These are phyloP conservation scores for Clavariopsis aquatica DNA, from an alignment of 495 filamentous ascomycete species.

Conservation along the genomic window DNA sequence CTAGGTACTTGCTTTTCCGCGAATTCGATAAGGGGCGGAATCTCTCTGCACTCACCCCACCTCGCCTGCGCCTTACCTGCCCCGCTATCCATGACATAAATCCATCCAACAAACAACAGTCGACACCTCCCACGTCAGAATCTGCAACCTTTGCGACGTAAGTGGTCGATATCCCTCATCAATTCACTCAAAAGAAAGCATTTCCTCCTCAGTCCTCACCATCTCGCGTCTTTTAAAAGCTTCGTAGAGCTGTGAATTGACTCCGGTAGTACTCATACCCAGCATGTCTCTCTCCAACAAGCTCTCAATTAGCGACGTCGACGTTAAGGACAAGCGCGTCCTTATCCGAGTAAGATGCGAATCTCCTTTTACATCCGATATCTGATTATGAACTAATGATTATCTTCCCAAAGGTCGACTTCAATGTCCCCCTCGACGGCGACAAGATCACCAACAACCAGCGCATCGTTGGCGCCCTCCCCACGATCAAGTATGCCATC, in stretches of 20 bases:
- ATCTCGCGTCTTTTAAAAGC: slow-evolving; percentile 1
- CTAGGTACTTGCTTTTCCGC: slow-evolving; percentile 29
- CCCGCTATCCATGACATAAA: slow-evolving; percentile 25
- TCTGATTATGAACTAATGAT: not conserved
- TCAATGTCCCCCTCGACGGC: slow-evolving; percentile 95
- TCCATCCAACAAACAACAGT: slow-evolving; percentile 24
- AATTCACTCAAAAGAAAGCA: not conserved
- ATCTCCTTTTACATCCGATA: too few relatives aligned
- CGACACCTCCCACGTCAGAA: slow-evolving; percentile 20
- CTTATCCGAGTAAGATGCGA: slow-evolving; percentile 81
- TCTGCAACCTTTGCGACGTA: slow-evolving; percentile 14
- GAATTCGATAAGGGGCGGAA: slow-evolving; percentile 20
- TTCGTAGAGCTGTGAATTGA: slow-evolving; percentile 17
- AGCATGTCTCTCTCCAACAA: slow-evolving; percentile 98
- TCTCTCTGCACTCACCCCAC: slow-evolving; percentile 16
- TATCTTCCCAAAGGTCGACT: slow-evolving; percentile 79
- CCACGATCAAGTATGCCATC: slow-evolving; percentile 97
- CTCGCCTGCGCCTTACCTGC: slow-evolving; percentile 5
- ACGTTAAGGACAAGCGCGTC: slow-evolving; percentile 97
- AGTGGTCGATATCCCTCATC: slow-evolving; percentile 18
- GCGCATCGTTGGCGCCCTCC: slow-evolving; percentile 94
- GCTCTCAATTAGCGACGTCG: slow-evolving; percentile 91
- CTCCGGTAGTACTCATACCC: slow-evolving; percentile 9
- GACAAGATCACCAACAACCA: slow-evolving; percentile 94
- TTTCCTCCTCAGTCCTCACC: not conserved